phyloP scores from a whole-genome alignment of 345 rosid species.

The Eucalyptus leucophloia region DNA sequence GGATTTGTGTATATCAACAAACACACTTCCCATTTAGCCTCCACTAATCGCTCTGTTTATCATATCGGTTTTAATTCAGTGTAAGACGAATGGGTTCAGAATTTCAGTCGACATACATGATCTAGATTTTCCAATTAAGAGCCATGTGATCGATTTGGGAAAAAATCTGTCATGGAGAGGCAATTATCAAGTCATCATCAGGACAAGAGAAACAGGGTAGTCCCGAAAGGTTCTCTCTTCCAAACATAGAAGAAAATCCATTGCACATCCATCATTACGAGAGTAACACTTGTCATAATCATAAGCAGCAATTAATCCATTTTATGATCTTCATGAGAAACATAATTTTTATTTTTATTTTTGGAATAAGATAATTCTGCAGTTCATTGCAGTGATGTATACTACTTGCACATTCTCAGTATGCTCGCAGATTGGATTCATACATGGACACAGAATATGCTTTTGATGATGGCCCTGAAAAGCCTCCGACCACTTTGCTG shows the following conservation, averaged over 20 bases:
- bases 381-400: not conserved
- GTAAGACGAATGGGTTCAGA: not conserved
- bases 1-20: not conserved
- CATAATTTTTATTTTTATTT: not conserved
- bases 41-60: not conserved
- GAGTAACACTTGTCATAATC: not conserved
- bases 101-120: not conserved
- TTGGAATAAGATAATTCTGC: not conserved
- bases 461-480: not conserved
- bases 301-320: not conserved
- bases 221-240: not conserved
- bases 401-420: not conserved
- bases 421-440: not conserved
- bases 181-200: not conserved
- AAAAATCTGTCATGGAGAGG: not conserved
- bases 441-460: conserved; percentile 5
- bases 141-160: not conserved
- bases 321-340: not conserved
- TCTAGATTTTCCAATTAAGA: not conserved
- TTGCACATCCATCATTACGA: not conserved
- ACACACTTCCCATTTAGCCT: not conserved
- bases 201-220: not conserved
- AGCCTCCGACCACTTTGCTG: not conserved
- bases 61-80: not conserved
- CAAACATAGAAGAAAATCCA: not conserved